A percentile compares a stretch with the other conserved stretches of the same genome.
Conservation (phyloP, 345 rosid genomes). For the Zanthoxylum bungeanum region DNA sequence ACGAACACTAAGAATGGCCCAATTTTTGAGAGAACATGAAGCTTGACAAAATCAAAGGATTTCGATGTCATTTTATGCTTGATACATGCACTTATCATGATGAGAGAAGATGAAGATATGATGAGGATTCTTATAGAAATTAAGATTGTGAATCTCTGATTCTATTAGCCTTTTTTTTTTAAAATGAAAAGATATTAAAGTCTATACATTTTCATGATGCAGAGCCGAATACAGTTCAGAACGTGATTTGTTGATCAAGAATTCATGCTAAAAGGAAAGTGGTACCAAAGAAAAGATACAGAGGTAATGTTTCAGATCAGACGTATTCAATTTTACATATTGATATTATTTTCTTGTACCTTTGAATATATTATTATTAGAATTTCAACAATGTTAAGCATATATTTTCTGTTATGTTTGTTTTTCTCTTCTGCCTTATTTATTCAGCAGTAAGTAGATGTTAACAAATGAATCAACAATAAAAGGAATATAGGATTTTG, state of each 20-base stretch:
- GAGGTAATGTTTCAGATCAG: conserved; percentile 48
- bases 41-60: background rate
- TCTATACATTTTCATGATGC: conserved; percentile 24
- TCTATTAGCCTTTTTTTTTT: background rate
- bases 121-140: background rate
- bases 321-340: too few relatives aligned
- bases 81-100: background rate
- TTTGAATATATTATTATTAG: too few relatives aligned
- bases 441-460: too few relatives aligned
- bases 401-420: too few relatives aligned
- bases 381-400: too few relatives aligned
- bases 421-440: too few relatives aligned
- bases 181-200: background rate
- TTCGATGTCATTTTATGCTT: background rate
- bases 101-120: background rate
- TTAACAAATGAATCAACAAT: too few relatives aligned
- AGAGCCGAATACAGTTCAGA: conserved; percentile 93
- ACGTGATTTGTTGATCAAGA: conserved; percentile 77
- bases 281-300: conserved; percentile 83
- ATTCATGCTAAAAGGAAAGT: too few relatives aligned
- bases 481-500: too few relatives aligned
- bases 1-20: background rate
- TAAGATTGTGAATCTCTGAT: background rate
- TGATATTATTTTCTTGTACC: too few relatives aligned
- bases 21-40: background rate